Conservation (phyloP, 2,329 filamentous ascomycete genomes). For the Ambrosiella beaveri region DNA sequence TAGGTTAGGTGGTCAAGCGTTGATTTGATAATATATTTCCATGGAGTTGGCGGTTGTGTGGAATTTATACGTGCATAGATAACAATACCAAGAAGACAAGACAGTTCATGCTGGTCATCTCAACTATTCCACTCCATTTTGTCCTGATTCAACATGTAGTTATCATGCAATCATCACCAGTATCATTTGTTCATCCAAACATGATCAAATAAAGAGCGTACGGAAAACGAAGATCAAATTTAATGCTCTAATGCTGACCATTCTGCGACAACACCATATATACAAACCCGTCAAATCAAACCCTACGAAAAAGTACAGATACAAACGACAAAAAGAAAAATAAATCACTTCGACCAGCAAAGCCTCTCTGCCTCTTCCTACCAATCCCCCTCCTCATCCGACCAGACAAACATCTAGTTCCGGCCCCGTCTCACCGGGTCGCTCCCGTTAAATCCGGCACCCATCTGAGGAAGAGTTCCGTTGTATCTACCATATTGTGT, state of each 20-base stretch:
- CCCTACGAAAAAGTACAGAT: background rate
- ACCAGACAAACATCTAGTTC: background rate
- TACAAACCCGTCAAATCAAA: background rate
- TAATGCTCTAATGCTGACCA: background rate
- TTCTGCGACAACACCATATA: background rate
- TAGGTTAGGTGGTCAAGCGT: too few relatives aligned
- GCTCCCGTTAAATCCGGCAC: constrained; percentile 14
- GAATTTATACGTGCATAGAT: too few relatives aligned
- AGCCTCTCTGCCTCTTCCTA: background rate
- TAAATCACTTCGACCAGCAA: constrained; percentile 1
- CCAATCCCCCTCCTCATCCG: background rate
- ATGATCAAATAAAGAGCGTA: background rate
- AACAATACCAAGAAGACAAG: too few relatives aligned
- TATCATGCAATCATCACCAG: too few relatives aligned
- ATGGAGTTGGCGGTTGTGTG: too few relatives aligned
- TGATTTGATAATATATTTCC: too few relatives aligned
- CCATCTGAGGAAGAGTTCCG: constrained; percentile 30
- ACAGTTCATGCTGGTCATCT: too few relatives aligned
- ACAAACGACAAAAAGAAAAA: constrained; percentile 4
- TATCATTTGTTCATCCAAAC: too few relatives aligned
- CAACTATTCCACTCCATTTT: too few relatives aligned
- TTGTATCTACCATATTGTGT: constrained; percentile 22
- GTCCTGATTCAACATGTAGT: too few relatives aligned
- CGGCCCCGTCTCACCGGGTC: background rate
- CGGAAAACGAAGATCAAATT: background rate